These are phyloP conservation scores for Stemphylium lycopersici DNA, from an alignment of 2,329 filamentous ascomycete genomes.

Conservation along the genomic window DNA sequence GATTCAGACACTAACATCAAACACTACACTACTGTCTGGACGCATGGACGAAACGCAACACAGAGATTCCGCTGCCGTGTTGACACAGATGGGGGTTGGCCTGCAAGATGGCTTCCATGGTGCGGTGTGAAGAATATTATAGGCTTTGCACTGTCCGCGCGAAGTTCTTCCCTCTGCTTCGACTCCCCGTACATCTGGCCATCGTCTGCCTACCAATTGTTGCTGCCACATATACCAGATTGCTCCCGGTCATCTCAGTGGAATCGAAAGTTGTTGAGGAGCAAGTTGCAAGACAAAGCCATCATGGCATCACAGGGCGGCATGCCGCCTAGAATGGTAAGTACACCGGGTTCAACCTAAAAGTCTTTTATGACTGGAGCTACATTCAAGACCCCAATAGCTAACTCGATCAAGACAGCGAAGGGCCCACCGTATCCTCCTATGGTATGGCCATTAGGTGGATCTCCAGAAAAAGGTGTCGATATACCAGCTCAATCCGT, in stretches of 20 bases:
- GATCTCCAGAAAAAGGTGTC: slow-evolving; percentile 40
- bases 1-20: slow-evolving; percentile 15
- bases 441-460: slow-evolving; percentile 45
- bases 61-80: slow-evolving; percentile 7
- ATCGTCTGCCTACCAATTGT: background rate
- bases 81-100: slow-evolving; percentile 1
- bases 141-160: slow-evolving; percentile 7
- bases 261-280: too few relatives aligned
- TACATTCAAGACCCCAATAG: background rate
- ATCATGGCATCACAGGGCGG: slow-evolving; percentile 20
- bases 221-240: background rate
- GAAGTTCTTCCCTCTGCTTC: background rate
- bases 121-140: slow-evolving; percentile 19
- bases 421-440: slow-evolving; percentile 41
- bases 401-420: slow-evolving; percentile 23
- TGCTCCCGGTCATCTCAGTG: background rate
- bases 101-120: slow-evolving; percentile 1
- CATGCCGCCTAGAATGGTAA: slow-evolving; percentile 23
- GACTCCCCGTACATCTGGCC: background rate
- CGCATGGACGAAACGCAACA: slow-evolving; percentile 13
- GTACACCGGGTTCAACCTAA: background rate
- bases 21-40: slow-evolving; percentile 15
- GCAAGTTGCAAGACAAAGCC: background rate
- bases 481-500: slow-evolving; percentile 52
- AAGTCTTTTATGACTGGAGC: background rate